These are phyloP conservation scores for Lasiodiplodia citricola DNA, from an alignment of 2,329 filamentous ascomycete species.

Conservation along the genomic window DNA sequence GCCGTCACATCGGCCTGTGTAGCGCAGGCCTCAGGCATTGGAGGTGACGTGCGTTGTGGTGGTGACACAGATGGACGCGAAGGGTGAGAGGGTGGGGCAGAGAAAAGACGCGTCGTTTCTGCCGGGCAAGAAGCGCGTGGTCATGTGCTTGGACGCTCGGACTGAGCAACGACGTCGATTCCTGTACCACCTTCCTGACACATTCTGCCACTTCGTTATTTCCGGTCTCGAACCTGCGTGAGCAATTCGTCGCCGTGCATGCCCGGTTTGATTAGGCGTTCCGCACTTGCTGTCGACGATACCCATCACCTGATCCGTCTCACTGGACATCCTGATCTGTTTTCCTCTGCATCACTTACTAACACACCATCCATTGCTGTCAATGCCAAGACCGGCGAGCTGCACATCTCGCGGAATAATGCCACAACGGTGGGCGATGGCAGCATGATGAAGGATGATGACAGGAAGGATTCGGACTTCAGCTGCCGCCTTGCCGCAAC, in stretches of 20 bases:
- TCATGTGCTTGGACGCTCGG: conserved; percentile 7
- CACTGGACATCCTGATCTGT: not conserved
- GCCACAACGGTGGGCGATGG: no score
- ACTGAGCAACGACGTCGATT: not conserved
- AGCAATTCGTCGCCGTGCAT: not conserved
- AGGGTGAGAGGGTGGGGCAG: not conserved
- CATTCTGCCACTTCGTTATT: not conserved
- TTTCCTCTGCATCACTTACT: no score
- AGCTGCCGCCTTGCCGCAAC: not conserved
- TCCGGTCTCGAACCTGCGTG: not conserved
- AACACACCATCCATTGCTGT: no score
- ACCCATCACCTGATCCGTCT: not conserved
- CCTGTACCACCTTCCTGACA: not conserved
- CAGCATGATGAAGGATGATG: no score
- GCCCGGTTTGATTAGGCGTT: no score
- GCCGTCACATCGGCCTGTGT: not conserved
- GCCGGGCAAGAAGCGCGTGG: conserved; percentile 1
- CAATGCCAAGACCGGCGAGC: no score
- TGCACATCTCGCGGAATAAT: no score
- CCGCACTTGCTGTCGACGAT: no score
- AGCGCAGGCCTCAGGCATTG: not conserved
- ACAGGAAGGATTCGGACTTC: not conserved
- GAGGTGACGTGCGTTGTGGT: not conserved
- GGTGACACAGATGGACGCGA: not conserved
- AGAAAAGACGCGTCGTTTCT: not conserved